Base-by-base conservation (phyloP, 1,139 yeast genomes). In the Hyphopichia wangnamkhiaoensis region DNA sequence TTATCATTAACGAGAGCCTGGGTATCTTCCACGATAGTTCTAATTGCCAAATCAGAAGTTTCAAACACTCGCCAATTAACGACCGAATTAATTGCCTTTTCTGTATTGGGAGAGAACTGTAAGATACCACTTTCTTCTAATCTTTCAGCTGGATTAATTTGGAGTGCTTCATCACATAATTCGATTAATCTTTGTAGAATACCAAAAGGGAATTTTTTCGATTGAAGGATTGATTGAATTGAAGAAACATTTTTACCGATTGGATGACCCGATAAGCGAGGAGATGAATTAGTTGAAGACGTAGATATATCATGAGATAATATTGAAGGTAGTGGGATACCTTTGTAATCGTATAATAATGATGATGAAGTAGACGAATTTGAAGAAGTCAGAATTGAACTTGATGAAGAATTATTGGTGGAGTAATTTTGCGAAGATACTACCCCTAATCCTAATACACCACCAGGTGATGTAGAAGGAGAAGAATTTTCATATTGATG, bases 121-220 rank as follows among this genome's bases (percentile, higher is more conserved):
- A 62, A 57, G 37, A 57, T 56, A 16, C 63, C 53, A 24, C 43
- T 39, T 8, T 46, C 52, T 15, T 59, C 67, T 40, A 53, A 52
- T 7, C 56, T 52, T 35, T 76, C 80, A 2, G 76, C 79, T 0
- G 88, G 85, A 50, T 86, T 88, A 13, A 90, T 79, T 32, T 76
- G 71, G 18, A 88, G 65, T 0, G 96, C 93, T 49, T 82, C 84
- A 42, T 88, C 91, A 54, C 94, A 83, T 38, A 85, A 68, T 30
- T 85, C 90, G 7, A 79, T 58, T 28, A 90, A 58, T 46, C 78
- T 62, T 40, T 82, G 85, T 42, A 88, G 63, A 27, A 84, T 75
- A 31, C 85, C 85, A 48, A 83, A 75, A 0, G 93, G 94, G 46
- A 84, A 83, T 46, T 65, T 69, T 41, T 59, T 65, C 4, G 62